These are phyloP conservation scores for Verticillium dahliae DNA, from an alignment of 2,329 filamentous ascomycete genomes.

Conservation along the genomic window DNA sequence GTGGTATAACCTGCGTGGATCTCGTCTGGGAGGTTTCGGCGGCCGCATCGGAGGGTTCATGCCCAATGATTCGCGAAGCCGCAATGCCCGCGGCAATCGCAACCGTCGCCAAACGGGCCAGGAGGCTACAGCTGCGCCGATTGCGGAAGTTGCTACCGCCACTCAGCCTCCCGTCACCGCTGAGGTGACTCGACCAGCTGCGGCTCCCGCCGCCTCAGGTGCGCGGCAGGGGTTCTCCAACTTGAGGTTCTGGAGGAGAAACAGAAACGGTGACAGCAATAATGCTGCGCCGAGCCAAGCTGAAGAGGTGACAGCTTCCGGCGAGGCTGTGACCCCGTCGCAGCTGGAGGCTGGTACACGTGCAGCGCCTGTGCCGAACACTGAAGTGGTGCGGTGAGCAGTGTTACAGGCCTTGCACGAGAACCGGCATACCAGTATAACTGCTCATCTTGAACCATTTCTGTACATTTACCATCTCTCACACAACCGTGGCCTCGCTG, in stretches of 20 bases:
- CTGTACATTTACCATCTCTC: background rate
- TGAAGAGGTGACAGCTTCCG: constrained; percentile 15
- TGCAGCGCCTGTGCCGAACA: constrained; percentile 10
- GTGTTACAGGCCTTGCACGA: background rate
- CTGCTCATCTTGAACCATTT: background rate
- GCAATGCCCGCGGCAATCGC: constrained; percentile 5
- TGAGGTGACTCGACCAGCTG: background rate
- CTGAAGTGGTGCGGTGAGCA: background rate
- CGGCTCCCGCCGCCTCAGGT: background rate
- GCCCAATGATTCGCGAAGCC: background rate
- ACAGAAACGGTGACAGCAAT: constrained; percentile 14
- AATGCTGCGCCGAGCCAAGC: constrained; percentile 1
- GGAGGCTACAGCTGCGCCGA: constrained; percentile 1
- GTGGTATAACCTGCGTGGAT: constrained; percentile 28
- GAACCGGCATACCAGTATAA: background rate
- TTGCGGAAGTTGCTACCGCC: background rate
- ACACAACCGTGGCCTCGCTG: background rate
- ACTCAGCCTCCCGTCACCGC: background rate
- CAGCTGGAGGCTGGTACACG: constrained; percentile 39
- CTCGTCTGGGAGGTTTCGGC: constrained; percentile 6
- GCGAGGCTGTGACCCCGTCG: constrained; percentile 32
- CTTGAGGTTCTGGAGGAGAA: constrained; percentile 11
- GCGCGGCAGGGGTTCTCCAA: constrained; percentile 7
- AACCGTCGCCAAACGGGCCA: constrained; percentile 1
- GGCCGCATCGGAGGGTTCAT: constrained; percentile 8